phyloP scores from a whole-genome alignment of 768 basidiomycete genomes.

The Stropharia rugosoannulata region DNA sequence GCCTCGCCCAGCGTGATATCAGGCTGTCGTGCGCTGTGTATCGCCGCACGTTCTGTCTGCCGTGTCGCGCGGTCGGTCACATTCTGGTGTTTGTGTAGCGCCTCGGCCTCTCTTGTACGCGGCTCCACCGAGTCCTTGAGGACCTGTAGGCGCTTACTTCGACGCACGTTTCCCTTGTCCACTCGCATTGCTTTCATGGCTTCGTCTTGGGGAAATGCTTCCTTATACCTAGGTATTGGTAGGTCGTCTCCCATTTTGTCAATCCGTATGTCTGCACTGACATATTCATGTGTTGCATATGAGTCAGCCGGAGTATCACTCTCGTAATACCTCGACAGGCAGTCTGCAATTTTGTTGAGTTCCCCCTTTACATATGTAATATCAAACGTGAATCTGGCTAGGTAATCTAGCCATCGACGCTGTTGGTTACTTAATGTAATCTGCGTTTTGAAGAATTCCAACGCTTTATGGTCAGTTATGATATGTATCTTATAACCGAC shows the following conservation, averaged over 20 bases:
- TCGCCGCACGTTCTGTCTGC: background rate
- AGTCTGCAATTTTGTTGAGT: conserved; percentile 3
- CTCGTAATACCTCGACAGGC: conserved; percentile 2
- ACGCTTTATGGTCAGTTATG: background rate
- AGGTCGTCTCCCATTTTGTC: background rate
- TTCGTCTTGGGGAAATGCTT: background rate
- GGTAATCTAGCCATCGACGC: background rate
- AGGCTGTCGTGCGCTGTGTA: too few species aligned
- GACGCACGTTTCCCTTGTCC: background rate
- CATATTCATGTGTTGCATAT: background rate
- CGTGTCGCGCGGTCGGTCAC: background rate
- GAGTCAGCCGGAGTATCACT: background rate
- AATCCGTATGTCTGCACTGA: background rate
- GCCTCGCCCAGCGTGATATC: background rate
- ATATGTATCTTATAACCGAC: background rate
- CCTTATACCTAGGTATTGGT: background rate
- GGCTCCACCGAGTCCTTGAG: background rate
- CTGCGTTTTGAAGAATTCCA: conserved; percentile 5
- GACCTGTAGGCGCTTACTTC: background rate
- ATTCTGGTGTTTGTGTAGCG: background rate
- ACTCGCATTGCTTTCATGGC: background rate
- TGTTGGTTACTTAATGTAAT: background rate
- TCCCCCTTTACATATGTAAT: conserved; percentile 15
- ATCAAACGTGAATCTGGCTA: too few species aligned
- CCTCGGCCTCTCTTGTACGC: background rate